A percentile compares a stretch with the other conserved stretches of the same genome.
These are phyloP conservation scores for Ettlia oleoabundans DNA, from an alignment of 139 green algal genomes.

Conservation along the genomic window DNA sequence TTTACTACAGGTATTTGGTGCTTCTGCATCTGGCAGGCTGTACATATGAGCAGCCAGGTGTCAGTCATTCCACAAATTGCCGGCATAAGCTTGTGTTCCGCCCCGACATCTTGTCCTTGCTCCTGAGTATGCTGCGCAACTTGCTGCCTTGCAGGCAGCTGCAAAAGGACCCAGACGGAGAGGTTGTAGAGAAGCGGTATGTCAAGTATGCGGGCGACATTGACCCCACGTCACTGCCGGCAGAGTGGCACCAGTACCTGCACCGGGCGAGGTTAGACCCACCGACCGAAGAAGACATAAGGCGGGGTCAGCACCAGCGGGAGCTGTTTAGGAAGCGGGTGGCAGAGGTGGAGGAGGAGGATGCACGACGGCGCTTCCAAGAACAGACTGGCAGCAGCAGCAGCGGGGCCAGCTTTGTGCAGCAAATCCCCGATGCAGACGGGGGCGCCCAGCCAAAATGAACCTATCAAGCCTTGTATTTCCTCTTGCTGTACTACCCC, in stretches of 20 bases:
- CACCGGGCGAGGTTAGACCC: constrained; percentile 17
- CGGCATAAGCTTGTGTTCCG: no score
- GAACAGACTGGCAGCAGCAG: background rate
- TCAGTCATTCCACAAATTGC: no score
- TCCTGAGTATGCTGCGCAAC: no score
- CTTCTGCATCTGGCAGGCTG: background rate
- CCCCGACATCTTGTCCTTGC: no score
- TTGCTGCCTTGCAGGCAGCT: constrained; percentile 15
- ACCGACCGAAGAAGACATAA: constrained; percentile 41
- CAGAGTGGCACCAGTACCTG: constrained; percentile 52
- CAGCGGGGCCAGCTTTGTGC: background rate
- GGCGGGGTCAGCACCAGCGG: constrained; percentile 22
- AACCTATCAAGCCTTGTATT: background rate
- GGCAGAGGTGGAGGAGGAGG: constrained; percentile 43
- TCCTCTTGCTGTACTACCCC: background rate
- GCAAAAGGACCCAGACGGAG: constrained; percentile 29
- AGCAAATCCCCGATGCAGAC: background rate
- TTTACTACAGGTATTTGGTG: constrained; percentile 47
- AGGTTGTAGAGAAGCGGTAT: constrained; percentile 35
- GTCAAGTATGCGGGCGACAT: constrained; percentile 27
- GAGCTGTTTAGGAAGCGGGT: constrained; percentile 28
- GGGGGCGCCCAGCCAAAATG: background rate
- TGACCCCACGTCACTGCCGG: constrained; percentile 1
- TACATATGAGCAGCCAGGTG: no score
- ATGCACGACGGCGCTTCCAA: constrained; percentile 42